phyloP scores from a whole-genome alignment of 2,329 filamentous ascomycete genomes.

The Aotearoamyces nothofagi region DNA sequence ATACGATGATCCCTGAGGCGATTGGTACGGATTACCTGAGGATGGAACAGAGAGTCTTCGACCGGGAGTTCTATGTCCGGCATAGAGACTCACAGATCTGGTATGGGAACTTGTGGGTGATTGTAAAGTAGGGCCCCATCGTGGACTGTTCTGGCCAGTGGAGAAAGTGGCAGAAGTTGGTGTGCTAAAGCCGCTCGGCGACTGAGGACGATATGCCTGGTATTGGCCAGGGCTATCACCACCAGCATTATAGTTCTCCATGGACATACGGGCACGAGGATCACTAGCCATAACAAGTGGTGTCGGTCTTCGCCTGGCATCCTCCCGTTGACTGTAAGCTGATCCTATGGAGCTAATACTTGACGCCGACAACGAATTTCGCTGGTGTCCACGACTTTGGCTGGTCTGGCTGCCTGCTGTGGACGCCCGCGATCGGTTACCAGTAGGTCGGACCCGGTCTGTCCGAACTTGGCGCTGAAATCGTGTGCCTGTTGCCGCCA shows the following conservation, averaged over 20 bases:
- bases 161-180: slow-evolving; percentile 76
- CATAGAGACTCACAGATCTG: slow-evolving; percentile 58
- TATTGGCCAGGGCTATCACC: slow-evolving; percentile 37
- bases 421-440: slow-evolving; percentile 57
- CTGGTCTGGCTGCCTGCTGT: slow-evolving; percentile 60
- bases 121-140: slow-evolving; percentile 49
- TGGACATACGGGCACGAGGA: slow-evolving; percentile 45
- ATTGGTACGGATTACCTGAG: slow-evolving; percentile 57
- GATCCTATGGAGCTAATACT: slow-evolving; percentile 69
- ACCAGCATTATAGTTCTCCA: slow-evolving; percentile 50
- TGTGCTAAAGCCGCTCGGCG: slow-evolving; percentile 63
- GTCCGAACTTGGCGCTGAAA: slow-evolving; percentile 88
- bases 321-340: slow-evolving; percentile 28
- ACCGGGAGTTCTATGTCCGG: slow-evolving; percentile 47
- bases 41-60: slow-evolving; percentile 76
- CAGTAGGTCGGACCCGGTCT: slow-evolving; percentile 64
- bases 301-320: slow-evolving; percentile 58
- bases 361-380: slow-evolving; percentile 71
- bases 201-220: slow-evolving; percentile 51
- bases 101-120: slow-evolving; percentile 61
- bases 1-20: slow-evolving; percentile 38
- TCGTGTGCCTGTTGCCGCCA: slow-evolving; percentile 80
- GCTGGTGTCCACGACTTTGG: slow-evolving; percentile 62
- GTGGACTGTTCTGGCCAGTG: slow-evolving; percentile 60
- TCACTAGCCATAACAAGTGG: slow-evolving; percentile 73